phyloP scores from a whole-genome alignment of 148 eudicot genomes.

The Arctostaphylos glauca region DNA sequence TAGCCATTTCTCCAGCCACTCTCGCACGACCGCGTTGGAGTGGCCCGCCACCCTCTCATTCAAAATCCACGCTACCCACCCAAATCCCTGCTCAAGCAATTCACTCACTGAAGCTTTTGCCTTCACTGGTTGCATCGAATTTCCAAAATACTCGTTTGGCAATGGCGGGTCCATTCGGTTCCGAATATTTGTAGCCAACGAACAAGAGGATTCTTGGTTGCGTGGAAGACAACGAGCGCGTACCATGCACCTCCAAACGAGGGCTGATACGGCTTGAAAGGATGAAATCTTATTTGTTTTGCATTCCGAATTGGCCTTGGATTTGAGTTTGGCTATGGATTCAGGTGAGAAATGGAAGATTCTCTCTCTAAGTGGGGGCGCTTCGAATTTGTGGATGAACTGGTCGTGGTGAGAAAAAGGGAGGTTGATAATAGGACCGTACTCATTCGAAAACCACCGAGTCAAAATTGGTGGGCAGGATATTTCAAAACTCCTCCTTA shows the following conservation, averaged over 20 bases:
- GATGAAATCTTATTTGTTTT: too few species aligned
- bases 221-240: too few species aligned
- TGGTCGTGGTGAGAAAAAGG: too few species aligned
- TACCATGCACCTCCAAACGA: too few species aligned
- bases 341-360: conserved; percentile 10
- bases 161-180: conserved; percentile 21
- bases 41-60: background rate
- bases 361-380: too few species aligned
- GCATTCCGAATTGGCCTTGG: conserved; percentile 22
- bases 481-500: background rate
- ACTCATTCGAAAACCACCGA: conserved; percentile 19
- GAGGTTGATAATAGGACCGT: too few species aligned
- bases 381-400: too few species aligned
- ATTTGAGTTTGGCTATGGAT: conserved; percentile 17
- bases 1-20: conserved; percentile 13
- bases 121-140: background rate
- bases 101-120: conserved; percentile 13
- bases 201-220: conserved; percentile 3
- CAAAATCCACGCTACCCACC: conserved; percentile 22
- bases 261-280: too few species aligned
- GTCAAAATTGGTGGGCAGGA: conserved; percentile 24
- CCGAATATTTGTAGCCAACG: conserved; percentile 15
- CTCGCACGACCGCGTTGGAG: background rate
- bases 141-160: conserved; percentile 18
- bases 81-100: conserved; percentile 7